phyloP scores from a whole-genome alignment of 139 green algal genomes.

The Gonium pectorale region DNA sequence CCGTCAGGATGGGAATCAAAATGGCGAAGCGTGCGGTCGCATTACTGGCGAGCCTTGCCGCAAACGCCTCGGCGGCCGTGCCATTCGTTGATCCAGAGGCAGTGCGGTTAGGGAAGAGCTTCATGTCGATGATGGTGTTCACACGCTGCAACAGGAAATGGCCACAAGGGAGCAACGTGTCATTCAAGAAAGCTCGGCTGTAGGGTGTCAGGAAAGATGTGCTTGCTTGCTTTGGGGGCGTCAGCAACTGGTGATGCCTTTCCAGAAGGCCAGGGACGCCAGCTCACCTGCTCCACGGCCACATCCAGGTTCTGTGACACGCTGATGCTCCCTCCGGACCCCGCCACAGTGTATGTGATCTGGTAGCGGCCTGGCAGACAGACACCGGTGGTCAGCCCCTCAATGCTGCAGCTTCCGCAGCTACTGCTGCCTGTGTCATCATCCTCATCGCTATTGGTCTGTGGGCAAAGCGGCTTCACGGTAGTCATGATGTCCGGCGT shows the following conservation, averaged over 20 bases:
- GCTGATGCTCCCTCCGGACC: not conserved
- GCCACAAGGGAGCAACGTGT: too few species aligned
- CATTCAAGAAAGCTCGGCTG: too few species aligned
- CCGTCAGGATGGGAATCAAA: not conserved
- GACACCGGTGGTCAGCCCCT: not conserved
- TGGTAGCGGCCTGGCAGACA: constrained; percentile 26
- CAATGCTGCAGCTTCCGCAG: constrained; percentile 10
- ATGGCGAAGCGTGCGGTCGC: not conserved
- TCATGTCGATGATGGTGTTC: not conserved
- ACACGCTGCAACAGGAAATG: not conserved
- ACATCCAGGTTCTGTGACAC: not conserved
- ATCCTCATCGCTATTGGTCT: too few species aligned
- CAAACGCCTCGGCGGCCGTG: not conserved
- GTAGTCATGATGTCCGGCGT: not conserved
- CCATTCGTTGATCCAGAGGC: not conserved
- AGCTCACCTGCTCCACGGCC: constrained; percentile 6
- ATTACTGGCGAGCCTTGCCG: not conserved
- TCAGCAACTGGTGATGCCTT: too few species aligned
- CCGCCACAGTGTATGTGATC: not conserved
- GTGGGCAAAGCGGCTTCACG: not conserved
- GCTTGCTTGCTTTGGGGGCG: too few species aligned
- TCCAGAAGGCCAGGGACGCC: too few species aligned
- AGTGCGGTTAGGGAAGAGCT: constrained; percentile 19
- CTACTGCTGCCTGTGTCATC: not conserved
- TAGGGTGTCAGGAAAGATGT: too few species aligned